A percentile compares a stretch with the other conserved stretches of the same genome.
Conservation (phyloP, 805 yeast species). For the Wickerhamomyces chambardii region DNA sequence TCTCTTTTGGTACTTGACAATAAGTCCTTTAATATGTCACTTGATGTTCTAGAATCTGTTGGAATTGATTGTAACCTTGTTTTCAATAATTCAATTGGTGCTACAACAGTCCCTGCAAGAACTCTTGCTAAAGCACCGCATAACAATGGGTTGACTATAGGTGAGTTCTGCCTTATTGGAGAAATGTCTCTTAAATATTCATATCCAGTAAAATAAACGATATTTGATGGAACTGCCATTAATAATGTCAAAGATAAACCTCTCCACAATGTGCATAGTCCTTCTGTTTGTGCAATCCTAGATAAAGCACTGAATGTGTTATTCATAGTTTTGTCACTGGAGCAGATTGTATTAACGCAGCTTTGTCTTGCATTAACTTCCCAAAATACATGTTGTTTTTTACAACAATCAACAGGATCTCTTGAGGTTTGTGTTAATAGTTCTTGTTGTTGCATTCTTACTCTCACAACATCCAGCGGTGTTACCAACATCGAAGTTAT, state of each 20-base stretch:
- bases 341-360: slow-evolving; percentile 16
- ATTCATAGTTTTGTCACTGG: slow-evolving; percentile 27
- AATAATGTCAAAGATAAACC: slow-evolving; percentile 75
- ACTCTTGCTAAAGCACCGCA: slow-evolving; percentile 84
- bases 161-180: slow-evolving; percentile 30
- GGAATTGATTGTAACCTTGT: slow-evolving; percentile 91
- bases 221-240: slow-evolving; percentile 91
- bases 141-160: slow-evolving; percentile 57
- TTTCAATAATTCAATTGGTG: slow-evolving; percentile 82
- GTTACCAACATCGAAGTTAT: slow-evolving; percentile 68
- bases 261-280: slow-evolving; percentile 73
- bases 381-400: slow-evolving; percentile 23
- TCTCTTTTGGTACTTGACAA: slow-evolving; percentile 44
- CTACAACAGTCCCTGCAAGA: slow-evolving; percentile 73
- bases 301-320: slow-evolving; percentile 73
- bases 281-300: slow-evolving; percentile 65
- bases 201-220: slow-evolving; percentile 91
- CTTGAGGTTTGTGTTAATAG: slow-evolving; percentile 37
- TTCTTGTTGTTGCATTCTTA: slow-evolving; percentile 72
- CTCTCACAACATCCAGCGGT: slow-evolving; percentile 75
- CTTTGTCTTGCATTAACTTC: slow-evolving; percentile 6
- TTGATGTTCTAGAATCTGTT: slow-evolving; percentile 19
- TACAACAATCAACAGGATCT: slow-evolving; percentile 23
- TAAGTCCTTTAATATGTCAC: slow-evolving; percentile 32
- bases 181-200: slow-evolving; percentile 78